Evolutionary conservation across 2,329 filamentous ascomycete genomes (phyloP).

Genomic region (Pseudogymnoascus sp.): DNA sequence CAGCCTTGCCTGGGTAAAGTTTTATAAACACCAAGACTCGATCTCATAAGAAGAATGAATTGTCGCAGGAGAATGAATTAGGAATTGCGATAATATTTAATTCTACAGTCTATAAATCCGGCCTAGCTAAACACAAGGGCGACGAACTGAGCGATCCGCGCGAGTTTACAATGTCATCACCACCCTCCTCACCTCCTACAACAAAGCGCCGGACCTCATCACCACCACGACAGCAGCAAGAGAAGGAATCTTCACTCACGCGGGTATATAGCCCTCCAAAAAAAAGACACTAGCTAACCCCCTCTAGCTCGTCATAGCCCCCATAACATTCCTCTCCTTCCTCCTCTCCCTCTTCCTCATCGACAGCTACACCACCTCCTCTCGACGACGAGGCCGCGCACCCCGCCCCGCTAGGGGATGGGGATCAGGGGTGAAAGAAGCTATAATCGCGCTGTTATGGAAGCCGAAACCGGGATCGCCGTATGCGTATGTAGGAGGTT

Average conservation of each 20-base stretch:
- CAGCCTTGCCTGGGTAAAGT: not conserved
- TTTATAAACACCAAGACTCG: not conserved
- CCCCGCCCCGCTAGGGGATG: not conserved
- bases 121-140: not conserved
- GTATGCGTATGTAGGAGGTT: constrained; percentile 20
- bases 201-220: not conserved
- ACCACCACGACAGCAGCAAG: not conserved
- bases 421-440: not conserved
- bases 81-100: not conserved
- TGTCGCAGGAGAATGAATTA: not conserved
- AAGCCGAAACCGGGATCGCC: constrained; percentile 10
- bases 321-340: constrained; percentile 27
- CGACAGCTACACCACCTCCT: constrained; percentile 21
- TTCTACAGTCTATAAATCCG: not conserved
- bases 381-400: not conserved
- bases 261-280: not conserved
- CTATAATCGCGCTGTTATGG: not conserved
- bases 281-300: not conserved
- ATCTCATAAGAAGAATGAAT: not conserved
- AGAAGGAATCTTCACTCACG: not conserved
- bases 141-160: not conserved
- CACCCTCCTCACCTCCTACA: not conserved
- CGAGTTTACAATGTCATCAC: not conserved
- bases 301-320: constrained; percentile 24
- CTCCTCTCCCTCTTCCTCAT: constrained; percentile 27